Conservation (phyloP, 768 basidiomycete species). For the Dacryopinax primogenitus region DNA sequence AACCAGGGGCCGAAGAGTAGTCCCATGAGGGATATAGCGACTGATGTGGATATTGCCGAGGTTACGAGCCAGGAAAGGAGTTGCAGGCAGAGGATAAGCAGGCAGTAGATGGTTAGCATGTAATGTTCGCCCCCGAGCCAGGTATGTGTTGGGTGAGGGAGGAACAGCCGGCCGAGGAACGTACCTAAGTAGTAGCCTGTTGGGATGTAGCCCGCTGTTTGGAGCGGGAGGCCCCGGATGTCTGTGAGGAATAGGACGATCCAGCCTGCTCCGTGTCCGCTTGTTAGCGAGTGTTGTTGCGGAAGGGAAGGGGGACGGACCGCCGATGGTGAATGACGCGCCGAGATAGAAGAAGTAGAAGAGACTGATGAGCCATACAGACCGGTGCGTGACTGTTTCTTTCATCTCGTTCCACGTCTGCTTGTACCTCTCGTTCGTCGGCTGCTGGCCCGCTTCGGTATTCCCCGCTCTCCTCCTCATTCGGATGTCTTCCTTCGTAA, state of each 20-base stretch:
- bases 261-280: not conserved
- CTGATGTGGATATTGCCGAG: not conserved
- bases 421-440: not conserved
- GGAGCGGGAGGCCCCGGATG: not conserved
- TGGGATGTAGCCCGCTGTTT: not conserved
- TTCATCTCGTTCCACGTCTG: not conserved
- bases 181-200: not conserved
- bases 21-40: not conserved
- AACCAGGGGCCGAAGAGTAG: not conserved
- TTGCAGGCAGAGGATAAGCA: not conserved
- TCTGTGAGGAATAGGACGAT: not conserved
- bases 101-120: not conserved
- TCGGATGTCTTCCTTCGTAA: not conserved
- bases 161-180: not conserved
- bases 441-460: not conserved
- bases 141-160: not conserved
- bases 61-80: not conserved
- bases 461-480: not conserved
- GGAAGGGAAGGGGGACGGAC: not conserved
- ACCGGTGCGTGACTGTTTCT: not conserved
- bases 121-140: not conserved
- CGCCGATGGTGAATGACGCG: not conserved
- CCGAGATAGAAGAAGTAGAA: constrained; percentile 1
- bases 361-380: not conserved
- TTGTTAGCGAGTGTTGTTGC: not conserved